phyloP scores from a whole-genome alignment of 768 basidiomycete genomes.

The Boletus reticulatus region DNA sequence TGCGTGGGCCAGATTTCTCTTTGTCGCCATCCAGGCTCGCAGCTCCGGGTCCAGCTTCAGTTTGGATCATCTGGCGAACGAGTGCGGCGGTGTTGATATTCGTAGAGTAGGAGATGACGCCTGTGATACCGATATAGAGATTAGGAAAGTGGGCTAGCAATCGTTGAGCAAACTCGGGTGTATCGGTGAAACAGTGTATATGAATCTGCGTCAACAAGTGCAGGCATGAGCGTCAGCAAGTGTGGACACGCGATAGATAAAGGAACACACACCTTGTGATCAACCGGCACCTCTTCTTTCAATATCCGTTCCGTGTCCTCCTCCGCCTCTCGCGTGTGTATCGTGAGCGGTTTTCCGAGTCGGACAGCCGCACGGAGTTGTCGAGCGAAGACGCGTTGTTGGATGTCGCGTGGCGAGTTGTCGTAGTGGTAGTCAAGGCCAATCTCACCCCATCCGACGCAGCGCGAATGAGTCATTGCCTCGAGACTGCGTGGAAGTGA shows the following conservation, averaged over 20 bases:
- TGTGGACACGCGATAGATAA: too few species aligned
- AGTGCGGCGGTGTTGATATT: conserved; percentile 71
- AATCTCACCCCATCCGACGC: conserved; percentile 89
- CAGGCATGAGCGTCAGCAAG: conserved; percentile 23
- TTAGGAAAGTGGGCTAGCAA: conserved; percentile 78
- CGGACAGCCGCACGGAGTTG: conserved; percentile 69
- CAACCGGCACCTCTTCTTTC: conserved; percentile 69
- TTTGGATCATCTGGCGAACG: conserved; percentile 49
- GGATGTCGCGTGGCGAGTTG: conserved; percentile 66
- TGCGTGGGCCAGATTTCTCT: conserved; percentile 38
- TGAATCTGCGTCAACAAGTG: conserved; percentile 24
- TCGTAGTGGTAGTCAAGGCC: conserved; percentile 87
- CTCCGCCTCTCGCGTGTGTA: conserved; percentile 86
- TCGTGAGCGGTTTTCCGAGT: conserved; percentile 75
- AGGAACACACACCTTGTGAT: conserved; percentile 49
- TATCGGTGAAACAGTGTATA: conserved; percentile 86
- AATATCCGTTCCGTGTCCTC: conserved; percentile 77
- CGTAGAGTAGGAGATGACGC: conserved; percentile 78
- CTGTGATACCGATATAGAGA: conserved; percentile 81
- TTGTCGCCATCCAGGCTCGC: too few species aligned
- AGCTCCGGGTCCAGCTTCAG: too few species aligned
- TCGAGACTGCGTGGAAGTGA: conserved; percentile 46
- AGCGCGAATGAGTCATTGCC: conserved; percentile 77
- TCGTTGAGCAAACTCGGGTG: conserved; percentile 67
- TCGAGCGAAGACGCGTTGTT: conserved; percentile 61